phyloP scores from a whole-genome alignment of 176 grass and related monocot genomes.

The Carex parvula region DNA sequence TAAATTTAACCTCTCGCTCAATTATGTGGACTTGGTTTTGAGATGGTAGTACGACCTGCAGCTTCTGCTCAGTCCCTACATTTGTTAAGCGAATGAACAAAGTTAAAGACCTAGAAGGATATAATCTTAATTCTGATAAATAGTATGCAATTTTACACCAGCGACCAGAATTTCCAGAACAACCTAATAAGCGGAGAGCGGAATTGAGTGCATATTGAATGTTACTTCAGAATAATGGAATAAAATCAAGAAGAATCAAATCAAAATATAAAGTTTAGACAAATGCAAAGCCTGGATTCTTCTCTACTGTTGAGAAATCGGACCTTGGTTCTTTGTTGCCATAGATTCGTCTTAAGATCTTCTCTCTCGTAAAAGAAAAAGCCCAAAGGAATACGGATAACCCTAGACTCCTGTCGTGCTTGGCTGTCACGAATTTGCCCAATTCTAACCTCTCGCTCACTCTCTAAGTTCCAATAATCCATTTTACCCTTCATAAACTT shows the following conservation, averaged over 20 bases:
- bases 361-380: neutral
- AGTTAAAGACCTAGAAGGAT: no score
- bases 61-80: neutral
- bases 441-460: neutral
- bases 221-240: neutral
- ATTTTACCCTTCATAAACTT: neutral
- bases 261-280: neutral
- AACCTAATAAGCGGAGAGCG: neutral
- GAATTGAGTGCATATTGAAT: neutral
- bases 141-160: neutral
- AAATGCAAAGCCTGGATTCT: neutral
- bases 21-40: no score
- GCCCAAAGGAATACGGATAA: neutral
- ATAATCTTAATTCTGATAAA: no score
- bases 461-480: neutral
- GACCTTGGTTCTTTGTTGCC: neutral
- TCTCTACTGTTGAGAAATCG: neutral
- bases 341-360: neutral
- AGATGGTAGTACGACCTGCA: no score
- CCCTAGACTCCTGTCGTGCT: neutral
- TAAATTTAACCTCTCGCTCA: no score
- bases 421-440: neutral
- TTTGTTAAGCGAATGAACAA: neutral
- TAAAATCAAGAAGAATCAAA: neutral
- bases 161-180: neutral